Conservation (phyloP, 331 rosid genomes). For the Spiraea crenata region DNA sequence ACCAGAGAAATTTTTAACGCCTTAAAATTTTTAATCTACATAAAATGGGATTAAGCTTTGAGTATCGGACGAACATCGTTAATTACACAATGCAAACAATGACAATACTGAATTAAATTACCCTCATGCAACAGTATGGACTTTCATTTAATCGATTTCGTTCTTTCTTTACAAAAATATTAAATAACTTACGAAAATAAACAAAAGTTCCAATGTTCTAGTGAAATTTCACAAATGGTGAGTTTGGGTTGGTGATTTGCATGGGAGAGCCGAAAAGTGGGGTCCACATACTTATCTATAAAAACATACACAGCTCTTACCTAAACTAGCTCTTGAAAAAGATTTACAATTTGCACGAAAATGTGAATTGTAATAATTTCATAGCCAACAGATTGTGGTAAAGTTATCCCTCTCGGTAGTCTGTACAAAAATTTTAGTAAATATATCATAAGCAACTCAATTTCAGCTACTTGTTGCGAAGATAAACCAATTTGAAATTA, state of each 20-base stretch:
- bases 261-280: slow-evolving; percentile 33
- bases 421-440: neutral
- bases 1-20: too few relatives aligned
- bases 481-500: too few relatives aligned
- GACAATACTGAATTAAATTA: too few relatives aligned
- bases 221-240: slow-evolving; percentile 20
- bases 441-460: too few relatives aligned
- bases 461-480: too few relatives aligned
- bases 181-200: neutral
- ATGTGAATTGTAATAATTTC: slow-evolving; percentile 3
- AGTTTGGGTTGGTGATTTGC: slow-evolving; percentile 56
- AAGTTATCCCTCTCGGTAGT: neutral
- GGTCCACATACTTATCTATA: slow-evolving; percentile 34
- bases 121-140: too few relatives aligned
- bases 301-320: slow-evolving; percentile 21
- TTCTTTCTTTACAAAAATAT: too few relatives aligned
- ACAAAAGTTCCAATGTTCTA: neutral
- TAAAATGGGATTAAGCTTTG: too few relatives aligned
- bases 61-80: too few relatives aligned
- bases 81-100: too few relatives aligned
- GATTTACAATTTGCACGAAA: slow-evolving; percentile 20
- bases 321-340: slow-evolving; percentile 29
- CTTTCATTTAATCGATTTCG: too few relatives aligned
- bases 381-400: neutral
- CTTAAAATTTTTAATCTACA: too few relatives aligned